Evolutionary conservation across 768 basidiomycete species (phyloP), one percentile per base, ranked within the genome.

Genomic region (Galerina sulciceps): DNA sequence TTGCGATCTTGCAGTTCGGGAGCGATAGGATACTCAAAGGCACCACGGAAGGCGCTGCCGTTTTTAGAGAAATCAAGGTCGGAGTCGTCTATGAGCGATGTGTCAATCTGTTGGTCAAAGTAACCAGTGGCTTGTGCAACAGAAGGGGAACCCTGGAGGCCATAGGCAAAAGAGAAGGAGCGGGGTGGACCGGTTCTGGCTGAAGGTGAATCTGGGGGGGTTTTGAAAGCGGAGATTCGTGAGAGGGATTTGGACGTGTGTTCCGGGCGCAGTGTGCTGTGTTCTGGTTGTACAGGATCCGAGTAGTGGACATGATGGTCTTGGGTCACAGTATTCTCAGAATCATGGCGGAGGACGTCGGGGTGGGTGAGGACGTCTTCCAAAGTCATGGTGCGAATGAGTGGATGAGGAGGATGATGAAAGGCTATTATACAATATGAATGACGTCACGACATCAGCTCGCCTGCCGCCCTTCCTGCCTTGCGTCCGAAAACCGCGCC

Each of bases 111-210:
- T 41, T 69, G 69, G 34, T 71, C 71, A 42, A 35, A 58, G 62
- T 67, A 31, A 0, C 52, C 53, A 26, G 53, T 23, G 15, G 26
- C 22, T 11, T 57, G 50, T 11, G 37, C 35, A 10, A 54, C 23
- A 54, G 68, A 67, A 23, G 79, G 73, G 1, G 85, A 81, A 17
- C 69, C 72, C 1, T 85, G 76, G 34, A 81, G 72, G 8, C 85
- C 79, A 65, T 87, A 87, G 26, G 82, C 81, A 67, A 84, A 88
- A 2, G 88, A 89, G 23, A 91, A 75, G 0, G 90, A 89, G 40
- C 90, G 81, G 4, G 90, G 90, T 34, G 89, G 88, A 11, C 90
- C 90, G 4, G 89, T 91, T 51, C 90, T 79, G 48, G 76, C 75
- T 6, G 88, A 83, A 22, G 90, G 90, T 0, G 87, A 86, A 48